Evolutionary conservation across 2,329 filamentous ascomycete genomes (phyloP), one percentile per base, ranked within the genome.

Genomic region (Lizonia empirigonia): DNA sequence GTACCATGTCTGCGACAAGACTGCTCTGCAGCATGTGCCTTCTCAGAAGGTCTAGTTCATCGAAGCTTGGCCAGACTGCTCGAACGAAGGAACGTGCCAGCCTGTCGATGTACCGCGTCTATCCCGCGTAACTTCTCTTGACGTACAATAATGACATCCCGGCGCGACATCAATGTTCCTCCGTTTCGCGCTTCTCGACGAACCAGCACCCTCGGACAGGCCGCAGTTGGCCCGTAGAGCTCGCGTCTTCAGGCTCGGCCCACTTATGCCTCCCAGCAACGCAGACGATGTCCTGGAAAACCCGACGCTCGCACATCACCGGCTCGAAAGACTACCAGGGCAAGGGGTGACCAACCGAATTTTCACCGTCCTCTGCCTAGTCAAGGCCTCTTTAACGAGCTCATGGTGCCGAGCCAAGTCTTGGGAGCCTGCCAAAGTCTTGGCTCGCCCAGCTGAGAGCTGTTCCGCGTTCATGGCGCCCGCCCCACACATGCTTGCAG

Each of bases 361-460:
- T 53, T 53, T 53, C 50, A 53, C 44, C 44, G 7, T 44, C 39
- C 24, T 13, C 30, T 12, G 37, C 15, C 29, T 26, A 35, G 50
- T 38, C 50, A 53, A 53, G 50, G 22, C 32, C 15, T 19, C 15
- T 39, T 30, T 20, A 26, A 33, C 12, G 27, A 24, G 4, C 22
- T 44, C 39, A 29, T 33, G 22, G 44, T 19, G 24, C 15, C 18
- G 49, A 44, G 38, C 50, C 50, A 53, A 53, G 50, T n/a, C 44
- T 53, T 47, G 40, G 49, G 49, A 29, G 3, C 42, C 50, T 53
- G 50, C 44, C 50, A 44, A 16, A 38, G 20, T 35, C 42, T 53
- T 53, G 50, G 50, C 50, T 16, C 9, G 42, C 50, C 44, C 44
- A 53, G 32, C 50, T 44, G 44, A 36, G 50, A 27, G 16, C 50